Evolutionary conservation across 2,329 filamentous ascomycete species (phyloP).

Genomic region (Aspergillus hiratsukae): DNA sequence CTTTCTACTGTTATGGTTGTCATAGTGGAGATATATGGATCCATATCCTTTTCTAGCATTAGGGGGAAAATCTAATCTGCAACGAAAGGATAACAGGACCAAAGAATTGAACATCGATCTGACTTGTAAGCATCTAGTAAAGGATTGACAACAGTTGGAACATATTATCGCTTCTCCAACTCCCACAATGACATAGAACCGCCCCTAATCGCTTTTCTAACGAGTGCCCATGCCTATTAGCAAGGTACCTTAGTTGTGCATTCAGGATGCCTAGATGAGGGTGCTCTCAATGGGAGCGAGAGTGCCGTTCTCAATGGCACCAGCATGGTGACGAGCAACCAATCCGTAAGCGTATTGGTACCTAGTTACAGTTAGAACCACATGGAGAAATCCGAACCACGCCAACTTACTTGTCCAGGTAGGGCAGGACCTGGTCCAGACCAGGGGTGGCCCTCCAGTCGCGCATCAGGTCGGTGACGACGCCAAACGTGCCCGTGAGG

Average conservation of each 20-base stretch:
- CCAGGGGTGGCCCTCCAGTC: slow-evolving; percentile 61
- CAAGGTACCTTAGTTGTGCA: no score
- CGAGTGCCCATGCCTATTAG: no score
- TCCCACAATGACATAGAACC: no score
- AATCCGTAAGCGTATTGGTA: slow-evolving; percentile 58
- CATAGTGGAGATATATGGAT: not conserved
- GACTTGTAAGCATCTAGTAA: no score
- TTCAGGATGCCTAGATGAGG: slow-evolving; percentile 11
- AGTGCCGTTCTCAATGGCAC: slow-evolving; percentile 57
- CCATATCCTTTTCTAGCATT: no score
- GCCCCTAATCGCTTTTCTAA: no score
- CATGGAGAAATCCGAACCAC: not conserved
- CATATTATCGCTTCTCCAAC: no score
- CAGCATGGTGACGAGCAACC: slow-evolving; percentile 58
- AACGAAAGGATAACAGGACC: not conserved
- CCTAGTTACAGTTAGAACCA: slow-evolving; percentile 6
- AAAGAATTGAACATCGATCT: no score
- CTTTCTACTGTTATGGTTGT: no score
- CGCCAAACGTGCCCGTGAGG: slow-evolving; percentile 51
- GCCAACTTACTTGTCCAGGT: slow-evolving; percentile 48
- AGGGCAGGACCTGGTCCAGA: slow-evolving; percentile 55
- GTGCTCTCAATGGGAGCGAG: slow-evolving; percentile 51
- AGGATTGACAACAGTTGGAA: no score
- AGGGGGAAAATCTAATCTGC: not conserved
- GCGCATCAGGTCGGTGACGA: slow-evolving; percentile 65